Base-by-base conservation (phyloP, 352 stramenopile species). In the Phytophthora syringae region DNA sequence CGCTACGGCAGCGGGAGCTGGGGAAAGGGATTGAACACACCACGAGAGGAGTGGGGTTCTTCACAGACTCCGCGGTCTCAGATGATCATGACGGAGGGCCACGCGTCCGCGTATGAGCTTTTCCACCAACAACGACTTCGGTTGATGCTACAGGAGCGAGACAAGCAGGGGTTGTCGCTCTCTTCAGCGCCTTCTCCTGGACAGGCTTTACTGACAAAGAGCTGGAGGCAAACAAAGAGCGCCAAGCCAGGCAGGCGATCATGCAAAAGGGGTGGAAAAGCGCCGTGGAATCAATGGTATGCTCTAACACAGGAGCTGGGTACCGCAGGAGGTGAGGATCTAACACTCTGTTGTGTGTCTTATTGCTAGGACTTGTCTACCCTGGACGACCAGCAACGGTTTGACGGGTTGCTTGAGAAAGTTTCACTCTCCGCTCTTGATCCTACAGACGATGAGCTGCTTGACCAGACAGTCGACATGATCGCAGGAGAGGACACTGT, bases 211-310 rank as follows among this genome's bases (percentile, higher is more conserved):
- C 74, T 96, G 7, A 96, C 88, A n/a, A 94, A 60, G 88, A 96
- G 50, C 70, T 96, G 22, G 86, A 92, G 52, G 88, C 86, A 7
- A 96, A 96, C 71, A 96, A 94, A 47, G 88, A 96, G 57, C 83
- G 86, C 7, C 86, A 95, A 73, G 91, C 91, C 21, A 82, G 86
- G 21, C 88, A 95, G 71, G 86, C 88, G 27, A 94, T 96, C 57
- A 93, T 96, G 84, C 86, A 96, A 21, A 91, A 94, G 67, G 88
- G 88, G 7, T 96, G 88, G 88, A 96, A 92, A 66, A 90, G 84
- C 51, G 88, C 88, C 7, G 86, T 93, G 28, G 84, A 93, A 27
- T 86, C 85, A 18, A 94, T 93, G 82, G 86, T 92, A 57, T n/a
- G n/a, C n/a, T n/a, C n/a, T n/a, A n/a, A n/a, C n/a, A n/a, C n/a